Conservation (phyloP, 1,284 basidiomycete species). For the Pterulicium gracile region DNA sequence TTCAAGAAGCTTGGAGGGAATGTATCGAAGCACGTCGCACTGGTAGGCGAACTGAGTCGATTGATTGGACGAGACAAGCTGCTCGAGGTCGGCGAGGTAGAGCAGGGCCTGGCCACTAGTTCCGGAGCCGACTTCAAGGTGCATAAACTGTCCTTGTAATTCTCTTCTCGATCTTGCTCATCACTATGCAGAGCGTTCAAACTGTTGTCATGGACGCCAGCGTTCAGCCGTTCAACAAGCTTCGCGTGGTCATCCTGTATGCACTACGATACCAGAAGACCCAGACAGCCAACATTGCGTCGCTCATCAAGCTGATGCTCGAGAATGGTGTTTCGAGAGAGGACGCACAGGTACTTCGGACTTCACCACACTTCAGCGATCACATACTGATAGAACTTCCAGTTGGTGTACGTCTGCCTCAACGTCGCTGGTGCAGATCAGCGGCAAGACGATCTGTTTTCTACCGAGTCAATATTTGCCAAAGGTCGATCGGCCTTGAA, state of each 20-base stretch:
- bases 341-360: conserved; percentile 61
- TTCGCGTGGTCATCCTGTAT: conserved; percentile 89
- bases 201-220: conserved; percentile 56
- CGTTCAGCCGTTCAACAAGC: conserved; percentile 74
- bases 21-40: conserved; percentile 95
- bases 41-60: conserved; percentile 92
- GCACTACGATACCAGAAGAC: conserved; percentile 93
- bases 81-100: conserved; percentile 87
- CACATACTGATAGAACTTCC: conserved; percentile 7
- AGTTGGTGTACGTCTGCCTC: conserved; percentile 91
- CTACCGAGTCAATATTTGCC: conserved; percentile 90
- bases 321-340: conserved; percentile 75
- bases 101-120: conserved; percentile 91
- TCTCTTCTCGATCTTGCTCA: conserved; percentile 7
- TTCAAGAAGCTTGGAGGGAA: conserved; percentile 95
- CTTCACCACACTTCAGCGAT: conserved; percentile 1
- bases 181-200: conserved; percentile 60
- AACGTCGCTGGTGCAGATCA: conserved; percentile 95
- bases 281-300: conserved; percentile 75
- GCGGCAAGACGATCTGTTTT: conserved; percentile 95
- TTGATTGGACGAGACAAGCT: conserved; percentile 81
- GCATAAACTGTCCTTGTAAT: conserved; percentile 5
- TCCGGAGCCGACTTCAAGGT: conserved; percentile 86
- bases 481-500: conserved; percentile 93
- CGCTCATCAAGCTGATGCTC: conserved; percentile 75